These are phyloP conservation scores for Colletotrichum sp. DNA, from an alignment of 2,329 filamentous ascomycete genomes.

Conservation along the genomic window DNA sequence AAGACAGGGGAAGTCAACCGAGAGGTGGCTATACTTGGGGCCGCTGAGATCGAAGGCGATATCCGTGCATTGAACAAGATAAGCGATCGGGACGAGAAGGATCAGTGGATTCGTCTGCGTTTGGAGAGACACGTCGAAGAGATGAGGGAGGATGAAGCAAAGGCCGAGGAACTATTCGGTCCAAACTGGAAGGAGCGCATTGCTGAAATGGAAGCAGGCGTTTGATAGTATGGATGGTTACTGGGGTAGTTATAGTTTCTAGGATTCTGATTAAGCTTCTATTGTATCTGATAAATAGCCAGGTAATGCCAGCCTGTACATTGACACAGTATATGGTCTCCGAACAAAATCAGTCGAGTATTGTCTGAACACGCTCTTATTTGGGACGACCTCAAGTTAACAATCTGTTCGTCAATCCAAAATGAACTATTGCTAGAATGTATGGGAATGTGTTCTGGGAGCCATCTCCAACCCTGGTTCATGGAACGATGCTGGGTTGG, in stretches of 20 bases:
- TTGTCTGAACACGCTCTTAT: no score
- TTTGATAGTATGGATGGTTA: neutral
- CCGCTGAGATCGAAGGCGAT: neutral
- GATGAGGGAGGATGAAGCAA: neutral
- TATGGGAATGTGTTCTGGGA: no score
- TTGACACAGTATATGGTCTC: no score
- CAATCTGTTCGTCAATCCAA: no score
- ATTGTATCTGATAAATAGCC: no score
- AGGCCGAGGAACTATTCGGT: neutral
- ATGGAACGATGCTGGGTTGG: no score
- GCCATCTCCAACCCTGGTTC: no score
- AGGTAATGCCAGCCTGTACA: no score
- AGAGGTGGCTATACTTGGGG: neutral
- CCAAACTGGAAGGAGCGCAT: neutral
- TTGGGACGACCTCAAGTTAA: no score
- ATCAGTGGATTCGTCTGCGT: neutral
- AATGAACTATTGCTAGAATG: no score
- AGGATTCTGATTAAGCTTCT: accelerated
- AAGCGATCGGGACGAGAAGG: neutral
- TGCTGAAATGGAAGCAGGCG: accelerated
- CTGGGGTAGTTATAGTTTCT: neutral
- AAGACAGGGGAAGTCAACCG: neutral
- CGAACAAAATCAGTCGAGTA: no score
- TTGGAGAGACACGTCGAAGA: neutral
- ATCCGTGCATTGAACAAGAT: neutral